Percentiles rank a stretch among this genome's conserved stretches.
Evolutionary conservation across 179 eudicot species (phyloP).

Genomic region (Camellia oleifera): DNA sequence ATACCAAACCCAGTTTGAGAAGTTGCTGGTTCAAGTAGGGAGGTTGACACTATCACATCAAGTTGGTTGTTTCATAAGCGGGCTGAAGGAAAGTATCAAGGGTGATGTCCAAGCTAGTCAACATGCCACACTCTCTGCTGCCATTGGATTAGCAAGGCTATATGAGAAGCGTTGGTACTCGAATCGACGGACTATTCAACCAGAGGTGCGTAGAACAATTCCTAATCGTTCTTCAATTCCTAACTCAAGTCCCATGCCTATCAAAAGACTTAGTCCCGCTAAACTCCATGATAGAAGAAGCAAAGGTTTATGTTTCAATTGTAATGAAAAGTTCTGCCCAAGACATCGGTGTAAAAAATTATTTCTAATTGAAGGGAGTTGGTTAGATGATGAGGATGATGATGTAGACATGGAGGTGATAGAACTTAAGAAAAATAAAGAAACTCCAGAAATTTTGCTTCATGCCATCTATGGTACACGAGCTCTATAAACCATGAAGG

Average conservation of each 20-base stretch:
- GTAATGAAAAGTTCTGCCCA: not conserved
- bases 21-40: not conserved
- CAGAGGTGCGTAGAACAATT: too few relatives aligned
- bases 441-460: not conserved
- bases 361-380: not conserved
- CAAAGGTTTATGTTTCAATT: not conserved
- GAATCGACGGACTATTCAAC: too few relatives aligned
- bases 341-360: not conserved
- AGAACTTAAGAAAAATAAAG: not conserved
- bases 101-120: not conserved
- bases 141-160: conserved; percentile 3
- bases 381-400: not conserved
- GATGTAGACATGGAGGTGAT: not conserved
- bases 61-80: conserved; percentile 9
- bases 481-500: not conserved
- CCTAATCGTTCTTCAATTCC: too few relatives aligned
- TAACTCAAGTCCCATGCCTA: not conserved
- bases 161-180: not conserved
- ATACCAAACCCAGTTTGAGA: conserved; percentile 4
- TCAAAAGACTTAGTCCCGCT: not conserved
- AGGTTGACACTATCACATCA: not conserved
- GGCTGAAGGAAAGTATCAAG: not conserved
- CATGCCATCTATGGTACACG: not conserved
- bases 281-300: not conserved
- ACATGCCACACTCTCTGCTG: not conserved